Evolutionary conservation across 306 rosid genomes (phyloP).

Genomic region (Prosopis cineraria): DNA sequence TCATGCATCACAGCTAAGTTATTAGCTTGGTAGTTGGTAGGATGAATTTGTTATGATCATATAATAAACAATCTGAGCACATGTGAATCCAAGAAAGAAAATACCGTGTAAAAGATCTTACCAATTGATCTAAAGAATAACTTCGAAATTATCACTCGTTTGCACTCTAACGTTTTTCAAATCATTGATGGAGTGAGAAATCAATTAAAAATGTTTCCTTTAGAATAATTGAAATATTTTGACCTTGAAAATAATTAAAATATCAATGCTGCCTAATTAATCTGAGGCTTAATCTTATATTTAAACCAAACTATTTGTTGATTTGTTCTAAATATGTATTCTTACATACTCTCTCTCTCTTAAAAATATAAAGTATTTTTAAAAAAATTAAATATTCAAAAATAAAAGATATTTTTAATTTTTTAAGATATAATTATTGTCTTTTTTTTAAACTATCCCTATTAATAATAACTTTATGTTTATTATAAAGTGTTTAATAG

Average conservation of each 20-base stretch:
- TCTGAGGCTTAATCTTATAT: neutral
- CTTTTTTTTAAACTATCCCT: no score
- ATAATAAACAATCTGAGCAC: neutral
- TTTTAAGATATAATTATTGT: no score
- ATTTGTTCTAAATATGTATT: neutral
- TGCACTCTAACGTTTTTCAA: no score
- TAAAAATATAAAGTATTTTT: no score
- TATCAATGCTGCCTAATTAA: neutral
- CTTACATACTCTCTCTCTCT: no score
- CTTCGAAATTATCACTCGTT: no score
- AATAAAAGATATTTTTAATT: no score
- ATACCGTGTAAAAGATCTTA: neutral
- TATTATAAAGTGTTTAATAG: no score
- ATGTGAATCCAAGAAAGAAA: neutral
- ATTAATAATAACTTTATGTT: no score
- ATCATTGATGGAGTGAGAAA: neutral
- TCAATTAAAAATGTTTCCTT: neutral
- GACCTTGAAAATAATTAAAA: neutral
- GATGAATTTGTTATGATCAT: neutral
- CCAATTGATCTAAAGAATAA: neutral
- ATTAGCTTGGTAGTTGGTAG: no score
- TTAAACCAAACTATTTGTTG: neutral
- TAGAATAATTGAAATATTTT: no score
- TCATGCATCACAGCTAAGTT: constrained; percentile 8
- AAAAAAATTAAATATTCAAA: no score